Evolutionary conservation across 208 protist species (phyloP), one percentile per base, ranked within the genome.

Genomic region (Porcisia deanei): DNA sequence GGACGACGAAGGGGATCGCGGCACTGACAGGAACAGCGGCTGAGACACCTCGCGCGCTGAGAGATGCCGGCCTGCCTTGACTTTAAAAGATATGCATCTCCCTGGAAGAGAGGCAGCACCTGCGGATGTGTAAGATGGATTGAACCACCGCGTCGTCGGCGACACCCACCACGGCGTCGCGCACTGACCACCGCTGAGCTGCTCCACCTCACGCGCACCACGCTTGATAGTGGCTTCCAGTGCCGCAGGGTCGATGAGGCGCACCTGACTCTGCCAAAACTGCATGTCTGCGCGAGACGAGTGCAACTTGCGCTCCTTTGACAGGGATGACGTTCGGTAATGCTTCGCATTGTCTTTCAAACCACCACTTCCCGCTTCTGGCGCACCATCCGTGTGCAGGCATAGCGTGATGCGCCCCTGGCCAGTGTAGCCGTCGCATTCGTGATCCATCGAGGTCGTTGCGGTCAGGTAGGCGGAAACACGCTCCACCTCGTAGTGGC

Each of bases 351-450:
- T 49, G 8, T 1, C 63, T 8, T 52, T 67, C 41, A 18, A 30
- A 0, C 41, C 41, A 7, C 22, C 54, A 34, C 22, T 53, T 37
- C 22, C 41, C 1, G 41, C 37, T n/a, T 61, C 12, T 6, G 45
- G 39, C 8, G 69, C 43, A 1, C 57, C 73, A 54, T 91, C 87
- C 1, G 89, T 86, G 73, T 94, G 88, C 34, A 97, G 79, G 75
- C 93, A 97, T 58, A 97, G 84, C 18, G 88, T 89, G 52, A 97
- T 84, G 57, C 75, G 70, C 6, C 88, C 89, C 34, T 72, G 20
- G 8, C 90, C 88, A 30, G 86, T 93, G 83, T 97, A 97, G n/a
- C 83, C 89, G 70, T 95, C 91, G 69, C 93, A 97, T 82, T 97
- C 93, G 80, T 97, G 93, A 78, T 91, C 85, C 41, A 93, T 82